A percentile compares a stretch with the other conserved stretches of the same genome.
Evolutionary conservation across 2,329 filamentous ascomycete species (phyloP).

Genomic region (Colletotrichum sp.): DNA sequence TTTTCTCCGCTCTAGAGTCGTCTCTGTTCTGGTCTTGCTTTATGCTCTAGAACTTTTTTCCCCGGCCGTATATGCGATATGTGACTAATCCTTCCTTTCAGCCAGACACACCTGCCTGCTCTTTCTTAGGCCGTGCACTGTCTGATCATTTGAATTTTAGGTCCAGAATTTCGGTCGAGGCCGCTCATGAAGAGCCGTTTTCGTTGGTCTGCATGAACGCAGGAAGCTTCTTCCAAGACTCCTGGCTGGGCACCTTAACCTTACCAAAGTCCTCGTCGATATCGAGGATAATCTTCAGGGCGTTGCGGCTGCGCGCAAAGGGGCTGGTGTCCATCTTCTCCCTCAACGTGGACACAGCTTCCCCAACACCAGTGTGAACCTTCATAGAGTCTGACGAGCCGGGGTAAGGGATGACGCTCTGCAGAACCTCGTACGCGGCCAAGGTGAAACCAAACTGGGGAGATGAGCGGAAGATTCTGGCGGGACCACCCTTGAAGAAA

Average conservation of each 20-base stretch:
- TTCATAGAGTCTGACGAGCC: constrained; percentile 61
- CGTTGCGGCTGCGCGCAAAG: constrained; percentile 76
- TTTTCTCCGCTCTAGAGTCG: not conserved
- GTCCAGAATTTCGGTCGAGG: not conserved
- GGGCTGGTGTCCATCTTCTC: constrained; percentile 63
- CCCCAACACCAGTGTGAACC: constrained; percentile 63
- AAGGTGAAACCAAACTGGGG: constrained; percentile 98
- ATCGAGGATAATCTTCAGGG: constrained; percentile 93
- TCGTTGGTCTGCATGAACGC: constrained; percentile 40
- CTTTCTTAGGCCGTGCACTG: not conserved
- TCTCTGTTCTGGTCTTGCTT: not conserved
- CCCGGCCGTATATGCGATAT: constrained; percentile 12
- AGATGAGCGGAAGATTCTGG: constrained; percentile 91
- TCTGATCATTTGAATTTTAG: not conserved
- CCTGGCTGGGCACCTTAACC: constrained; percentile 62
- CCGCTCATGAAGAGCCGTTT: not conserved
- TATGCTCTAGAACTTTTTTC: constrained; percentile 10
- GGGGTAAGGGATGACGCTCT: constrained; percentile 80
- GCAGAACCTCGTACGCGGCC: constrained; percentile 91
- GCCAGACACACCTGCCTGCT: not conserved
- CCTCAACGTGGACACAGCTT: constrained; percentile 67
- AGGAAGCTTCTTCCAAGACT: constrained; percentile 59
- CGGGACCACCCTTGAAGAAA: constrained; percentile 98
- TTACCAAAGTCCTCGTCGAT: constrained; percentile 92
- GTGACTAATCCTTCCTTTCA: not conserved